Evolutionary conservation across 257 asterid species (phyloP).

Genomic region (Solanum pennellii): DNA sequence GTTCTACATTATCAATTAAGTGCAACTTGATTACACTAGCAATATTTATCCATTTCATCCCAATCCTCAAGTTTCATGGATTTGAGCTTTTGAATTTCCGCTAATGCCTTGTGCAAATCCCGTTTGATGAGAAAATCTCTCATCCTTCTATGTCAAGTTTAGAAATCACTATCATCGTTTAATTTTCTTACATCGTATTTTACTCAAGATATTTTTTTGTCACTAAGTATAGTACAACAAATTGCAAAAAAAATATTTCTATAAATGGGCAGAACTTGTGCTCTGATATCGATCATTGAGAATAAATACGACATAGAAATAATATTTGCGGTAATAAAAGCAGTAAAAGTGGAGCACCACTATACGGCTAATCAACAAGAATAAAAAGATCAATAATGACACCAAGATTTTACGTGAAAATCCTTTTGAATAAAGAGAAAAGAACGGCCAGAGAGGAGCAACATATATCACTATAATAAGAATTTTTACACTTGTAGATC

Average conservation of each 20-base stretch:
- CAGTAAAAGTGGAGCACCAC: too few species aligned
- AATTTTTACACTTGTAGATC: too few species aligned
- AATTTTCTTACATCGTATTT: not conserved
- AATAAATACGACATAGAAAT: not conserved
- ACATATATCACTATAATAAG: too few species aligned
- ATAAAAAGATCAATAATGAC: not conserved
- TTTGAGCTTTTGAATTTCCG: not conserved
- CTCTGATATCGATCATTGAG: not conserved
- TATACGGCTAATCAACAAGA: too few species aligned
- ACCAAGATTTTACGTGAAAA: not conserved
- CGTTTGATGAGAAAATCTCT: not conserved
- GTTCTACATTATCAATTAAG: not conserved
- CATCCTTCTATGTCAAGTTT: not conserved
- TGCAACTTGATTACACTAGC: not conserved
- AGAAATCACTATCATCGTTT: not conserved
- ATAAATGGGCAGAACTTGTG: not conserved
- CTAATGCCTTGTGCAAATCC: not conserved
- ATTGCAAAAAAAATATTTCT: not conserved
- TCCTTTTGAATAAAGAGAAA: too few species aligned
- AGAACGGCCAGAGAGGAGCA: too few species aligned
- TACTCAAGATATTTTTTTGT: not conserved
- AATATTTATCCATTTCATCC: not conserved
- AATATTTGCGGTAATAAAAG: not conserved
- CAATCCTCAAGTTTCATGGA: not conserved
- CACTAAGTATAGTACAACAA: not conserved